Percentiles rank a stretch among this genome's conserved stretches.
Conservation (phyloP, 1,284 basidiomycete genomes). For the Caloboletus firmus region DNA sequence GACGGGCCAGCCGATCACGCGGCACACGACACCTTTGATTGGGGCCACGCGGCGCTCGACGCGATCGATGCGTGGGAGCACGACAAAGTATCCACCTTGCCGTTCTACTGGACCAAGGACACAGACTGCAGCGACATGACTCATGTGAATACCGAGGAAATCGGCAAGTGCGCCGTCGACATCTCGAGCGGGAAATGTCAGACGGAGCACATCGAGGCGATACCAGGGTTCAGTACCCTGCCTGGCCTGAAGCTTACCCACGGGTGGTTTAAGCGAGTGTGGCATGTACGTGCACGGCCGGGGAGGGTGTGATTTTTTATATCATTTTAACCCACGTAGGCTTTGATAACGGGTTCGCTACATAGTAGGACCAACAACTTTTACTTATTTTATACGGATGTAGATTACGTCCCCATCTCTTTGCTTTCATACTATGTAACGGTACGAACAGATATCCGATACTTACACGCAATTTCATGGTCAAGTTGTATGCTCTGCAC, state of each 20-base stretch:
- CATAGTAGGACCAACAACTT: background rate
- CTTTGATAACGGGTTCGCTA: background rate
- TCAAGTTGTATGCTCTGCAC: background rate
- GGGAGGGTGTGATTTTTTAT: conserved; percentile 18
- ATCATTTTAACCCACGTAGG: background rate
- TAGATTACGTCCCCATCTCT: conserved; percentile 1
- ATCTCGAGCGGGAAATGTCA: conserved; percentile 7
- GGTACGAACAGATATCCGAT: background rate
- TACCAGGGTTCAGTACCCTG: conserved; percentile 26
- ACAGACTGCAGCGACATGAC: conserved; percentile 35
- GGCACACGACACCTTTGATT: conserved; percentile 66
- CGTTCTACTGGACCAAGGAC: conserved; percentile 45
- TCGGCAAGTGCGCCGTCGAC: background rate
- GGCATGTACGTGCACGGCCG: conserved; percentile 33
- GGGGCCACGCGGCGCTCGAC: conserved; percentile 71
- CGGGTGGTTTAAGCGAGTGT: conserved; percentile 33
- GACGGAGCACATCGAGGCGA: conserved; percentile 23
- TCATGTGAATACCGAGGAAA: conserved; percentile 13
- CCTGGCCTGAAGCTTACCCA: conserved; percentile 30
- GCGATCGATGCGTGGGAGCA: conserved; percentile 66
- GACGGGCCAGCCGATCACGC: conserved; percentile 61
- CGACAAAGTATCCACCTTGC: conserved; percentile 31
- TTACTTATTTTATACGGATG: conserved; percentile 8
- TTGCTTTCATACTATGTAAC: background rate
- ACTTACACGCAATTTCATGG: background rate